Conservation (phyloP, 2,329 filamentous ascomycete genomes). For the Scytalidium lignicola region DNA sequence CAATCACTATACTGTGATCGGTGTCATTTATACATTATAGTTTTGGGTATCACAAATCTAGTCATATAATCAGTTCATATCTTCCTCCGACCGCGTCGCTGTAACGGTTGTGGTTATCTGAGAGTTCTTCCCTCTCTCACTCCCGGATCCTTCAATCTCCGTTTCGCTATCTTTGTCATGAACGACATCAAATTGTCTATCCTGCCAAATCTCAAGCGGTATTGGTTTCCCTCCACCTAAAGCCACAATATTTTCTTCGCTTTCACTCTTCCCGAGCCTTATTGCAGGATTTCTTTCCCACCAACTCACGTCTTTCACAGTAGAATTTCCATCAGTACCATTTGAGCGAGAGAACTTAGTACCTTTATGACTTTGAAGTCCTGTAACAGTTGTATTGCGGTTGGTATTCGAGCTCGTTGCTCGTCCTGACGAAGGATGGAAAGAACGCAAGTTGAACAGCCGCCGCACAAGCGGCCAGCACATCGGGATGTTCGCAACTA, state of each 20-base stretch:
- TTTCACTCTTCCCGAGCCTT: slow-evolving; percentile 12
- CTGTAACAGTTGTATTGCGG: not conserved
- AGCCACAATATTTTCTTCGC: slow-evolving; percentile 16
- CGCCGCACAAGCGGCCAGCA: slow-evolving; percentile 47
- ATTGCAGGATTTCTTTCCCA: slow-evolving; percentile 11
- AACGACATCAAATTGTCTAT: slow-evolving; percentile 14
- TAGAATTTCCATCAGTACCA: not conserved
- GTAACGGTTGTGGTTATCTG: not conserved
- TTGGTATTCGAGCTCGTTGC: not conserved
- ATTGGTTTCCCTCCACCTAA: not conserved
- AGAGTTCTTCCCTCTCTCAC: not conserved
- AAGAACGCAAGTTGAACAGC: slow-evolving; percentile 28
- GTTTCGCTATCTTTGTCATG: not conserved
- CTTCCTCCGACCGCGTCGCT: not conserved
- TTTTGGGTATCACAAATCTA: not conserved
- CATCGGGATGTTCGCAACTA: slow-evolving; percentile 48
- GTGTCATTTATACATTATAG: not conserved
- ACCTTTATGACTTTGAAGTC: not conserved
- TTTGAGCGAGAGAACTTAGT: not conserved
- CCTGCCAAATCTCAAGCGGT: slow-evolving; percentile 19
- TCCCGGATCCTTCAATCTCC: not conserved
- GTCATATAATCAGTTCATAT: not conserved
- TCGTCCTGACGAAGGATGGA: slow-evolving; percentile 7
- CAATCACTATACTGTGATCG: too few relatives aligned
- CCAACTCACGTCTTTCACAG: slow-evolving; percentile 10